phyloP scores from a whole-genome alignment of 2,329 filamentous ascomycete species.

The Alternaria burnsii region DNA sequence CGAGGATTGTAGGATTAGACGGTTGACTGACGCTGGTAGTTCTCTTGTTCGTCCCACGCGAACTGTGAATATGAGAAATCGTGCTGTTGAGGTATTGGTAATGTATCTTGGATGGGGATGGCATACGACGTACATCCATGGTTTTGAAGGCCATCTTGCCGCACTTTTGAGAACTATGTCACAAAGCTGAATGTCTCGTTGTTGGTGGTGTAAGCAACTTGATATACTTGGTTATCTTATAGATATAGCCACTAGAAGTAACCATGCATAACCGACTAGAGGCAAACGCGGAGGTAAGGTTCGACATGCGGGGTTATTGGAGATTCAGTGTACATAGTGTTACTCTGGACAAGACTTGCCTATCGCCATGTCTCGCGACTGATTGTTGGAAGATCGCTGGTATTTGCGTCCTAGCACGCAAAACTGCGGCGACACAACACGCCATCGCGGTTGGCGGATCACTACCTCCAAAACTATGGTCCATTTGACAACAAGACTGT shows the following conservation, averaged over 20 bases:
- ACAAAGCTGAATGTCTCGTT: too few species aligned
- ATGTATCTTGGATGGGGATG: fast-evolving
- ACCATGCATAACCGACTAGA: neutral
- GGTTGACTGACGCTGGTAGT: too few species aligned
- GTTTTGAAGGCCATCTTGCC: too few species aligned
- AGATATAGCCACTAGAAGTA: neutral
- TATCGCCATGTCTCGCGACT: neutral
- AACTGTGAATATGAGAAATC: too few species aligned
- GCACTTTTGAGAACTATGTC: too few species aligned
- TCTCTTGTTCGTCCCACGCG: too few species aligned
- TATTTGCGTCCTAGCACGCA: neutral
- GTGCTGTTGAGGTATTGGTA: too few species aligned
- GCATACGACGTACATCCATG: too few species aligned
- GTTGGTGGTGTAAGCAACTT: too few species aligned
- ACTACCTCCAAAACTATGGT: neutral
- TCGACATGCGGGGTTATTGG: neutral
- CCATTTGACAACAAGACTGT: neutral
- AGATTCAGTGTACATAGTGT: neutral
- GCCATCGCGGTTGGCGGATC: neutral
- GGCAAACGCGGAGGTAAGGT: neutral
- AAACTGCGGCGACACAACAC: neutral
- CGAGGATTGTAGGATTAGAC: too few species aligned
- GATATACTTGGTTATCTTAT: too few species aligned
- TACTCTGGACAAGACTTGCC: neutral
- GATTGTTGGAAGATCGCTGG: neutral